Evolutionary conservation across 164 flowering plant species (phyloP).

Genomic region (Stephania yunnanensis): DNA sequence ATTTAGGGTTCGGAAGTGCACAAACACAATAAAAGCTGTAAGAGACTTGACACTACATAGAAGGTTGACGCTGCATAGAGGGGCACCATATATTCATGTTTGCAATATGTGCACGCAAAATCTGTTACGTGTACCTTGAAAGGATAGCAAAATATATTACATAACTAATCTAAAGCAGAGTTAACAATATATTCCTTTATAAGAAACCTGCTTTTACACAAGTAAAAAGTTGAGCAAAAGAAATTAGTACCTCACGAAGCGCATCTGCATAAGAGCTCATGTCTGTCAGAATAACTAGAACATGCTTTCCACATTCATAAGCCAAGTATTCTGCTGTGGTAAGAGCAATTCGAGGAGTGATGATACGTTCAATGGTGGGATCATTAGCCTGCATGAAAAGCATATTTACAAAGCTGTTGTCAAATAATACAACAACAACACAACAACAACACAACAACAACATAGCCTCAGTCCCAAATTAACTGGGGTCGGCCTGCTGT

Average conservation of each 20-base stretch:
- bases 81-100: neutral
- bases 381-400: conserved; percentile 75
- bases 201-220: too few species aligned
- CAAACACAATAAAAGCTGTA: neutral
- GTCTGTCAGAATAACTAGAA: conserved; percentile 88
- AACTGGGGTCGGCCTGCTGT: too few species aligned
- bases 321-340: conserved; percentile 98
- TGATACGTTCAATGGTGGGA: conserved; percentile 95
- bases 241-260: conserved; percentile 74
- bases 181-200: neutral
- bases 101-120: neutral
- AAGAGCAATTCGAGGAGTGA: conserved; percentile 93
- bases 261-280: conserved; percentile 99
- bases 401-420: neutral
- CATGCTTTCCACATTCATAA: conserved; percentile 98
- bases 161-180: neutral
- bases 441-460: too few species aligned
- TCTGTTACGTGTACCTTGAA: neutral
- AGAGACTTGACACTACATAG: neutral
- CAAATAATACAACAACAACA: neutral
- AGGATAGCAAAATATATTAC: neutral
- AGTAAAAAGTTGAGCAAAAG: neutral
- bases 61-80: neutral
- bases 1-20: neutral
- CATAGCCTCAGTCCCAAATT: too few species aligned